Conservation (phyloP, 768 basidiomycete species). For the Fomitopsis pulvina region DNA sequence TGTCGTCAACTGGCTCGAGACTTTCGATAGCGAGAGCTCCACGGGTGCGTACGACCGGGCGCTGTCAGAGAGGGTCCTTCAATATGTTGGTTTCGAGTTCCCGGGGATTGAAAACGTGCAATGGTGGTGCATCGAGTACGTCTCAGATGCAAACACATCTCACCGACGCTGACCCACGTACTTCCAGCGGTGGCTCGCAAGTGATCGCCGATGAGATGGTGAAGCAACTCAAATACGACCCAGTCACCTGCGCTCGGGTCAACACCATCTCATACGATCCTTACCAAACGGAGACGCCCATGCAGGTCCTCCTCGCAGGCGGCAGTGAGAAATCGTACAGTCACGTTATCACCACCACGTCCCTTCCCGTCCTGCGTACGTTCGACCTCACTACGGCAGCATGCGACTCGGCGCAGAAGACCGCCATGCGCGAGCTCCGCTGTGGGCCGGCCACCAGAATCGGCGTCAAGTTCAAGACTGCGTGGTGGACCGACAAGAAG, state of each 20-base stretch:
- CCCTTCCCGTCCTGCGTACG: constrained; percentile 29
- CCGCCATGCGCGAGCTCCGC: constrained; percentile 31
- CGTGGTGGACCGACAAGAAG: constrained; percentile 35
- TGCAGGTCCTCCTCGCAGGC: not conserved
- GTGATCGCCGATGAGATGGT: constrained; percentile 3
- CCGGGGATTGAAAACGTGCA: not conserved
- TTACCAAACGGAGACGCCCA: too few species aligned
- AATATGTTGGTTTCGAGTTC: not conserved
- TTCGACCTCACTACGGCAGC: constrained; percentile 20
- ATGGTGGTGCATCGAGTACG: not conserved
- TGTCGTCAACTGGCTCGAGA: constrained; percentile 15
- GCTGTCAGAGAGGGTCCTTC: constrained; percentile 9
- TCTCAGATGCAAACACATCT: not conserved
- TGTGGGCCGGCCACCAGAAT: constrained; percentile 36
- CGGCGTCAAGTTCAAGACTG: constrained; percentile 33
- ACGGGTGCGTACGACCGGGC: constrained; percentile 12
- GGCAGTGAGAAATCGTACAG: constrained; percentile 18
- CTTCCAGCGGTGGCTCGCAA: constrained; percentile 6
- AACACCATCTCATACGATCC: constrained; percentile 6
- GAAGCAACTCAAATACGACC: not conserved
- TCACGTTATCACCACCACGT: constrained; percentile 38
- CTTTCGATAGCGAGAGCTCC: constrained; percentile 6
- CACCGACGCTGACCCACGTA: not conserved
- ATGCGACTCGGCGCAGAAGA: constrained; percentile 16
- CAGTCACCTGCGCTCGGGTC: not conserved